Evolutionary conservation across 768 basidiomycete genomes (phyloP), one percentile per base, ranked within the genome.

Genomic region (Kwoniella shandongensis): DNA sequence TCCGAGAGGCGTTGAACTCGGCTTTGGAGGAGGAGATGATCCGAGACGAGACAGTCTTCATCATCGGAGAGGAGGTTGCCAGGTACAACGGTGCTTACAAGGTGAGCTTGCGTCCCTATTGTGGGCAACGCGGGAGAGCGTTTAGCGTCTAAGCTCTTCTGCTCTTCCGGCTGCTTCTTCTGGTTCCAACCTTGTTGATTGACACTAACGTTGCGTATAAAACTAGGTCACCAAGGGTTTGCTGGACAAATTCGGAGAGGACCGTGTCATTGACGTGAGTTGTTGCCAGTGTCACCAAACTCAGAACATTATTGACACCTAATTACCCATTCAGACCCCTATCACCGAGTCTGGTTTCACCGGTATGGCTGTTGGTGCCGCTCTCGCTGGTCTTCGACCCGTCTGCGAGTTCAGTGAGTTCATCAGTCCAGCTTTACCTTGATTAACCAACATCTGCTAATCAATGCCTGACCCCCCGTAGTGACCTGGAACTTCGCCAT

Each of bases 11-110:
- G 41, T 86, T 99, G 63, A 98, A 97, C 79, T 80, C 86, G 53
- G 96, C 96, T 26, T 92, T 99, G 89, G 96, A 97, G 80, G 96
- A 99, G 80, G 96, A 99, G 80, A 98, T 99, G 96, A 77, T 86
- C 69, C 86, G 91, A 42, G 96, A 99, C 78, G 89, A 93, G 76
- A 87, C 81, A 32, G 96, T 99, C 39, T 99, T 94, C 79, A 79
- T 99, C 70, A 78, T 99, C 61, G 96, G 96, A 57, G 96, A 99
- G 79, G 96, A 99, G 76, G 96, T 99, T 59, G 94, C 94, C 47
- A 85, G 90, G 67, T 99, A 99, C 81, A 97, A 99, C 75, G 77
- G 76, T 63, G 77, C 74, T 40, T 77, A 76, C 69, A 78, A 77
- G 72, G 72, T 73, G 23, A 41, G 67, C 52, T 26, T n/a, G n/a